Percentiles rank a stretch among this genome's conserved stretches.
Conservation (phyloP, 495 filamentous ascomycete genomes). For the Penicillium chermesinum region DNA sequence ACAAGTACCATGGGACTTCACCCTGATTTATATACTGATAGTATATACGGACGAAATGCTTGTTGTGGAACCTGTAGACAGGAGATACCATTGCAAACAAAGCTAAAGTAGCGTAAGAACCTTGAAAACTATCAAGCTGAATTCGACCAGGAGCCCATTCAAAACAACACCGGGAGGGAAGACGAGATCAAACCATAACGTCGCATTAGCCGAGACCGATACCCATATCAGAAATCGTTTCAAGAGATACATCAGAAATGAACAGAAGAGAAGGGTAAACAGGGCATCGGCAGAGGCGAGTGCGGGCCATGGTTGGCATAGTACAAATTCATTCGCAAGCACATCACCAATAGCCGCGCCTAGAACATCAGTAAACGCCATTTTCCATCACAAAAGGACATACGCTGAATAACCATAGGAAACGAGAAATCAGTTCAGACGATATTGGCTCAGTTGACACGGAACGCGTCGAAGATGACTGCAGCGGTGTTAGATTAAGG, state of each 20-base stretch:
- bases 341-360: constrained; percentile 7
- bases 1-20: too few species aligned
- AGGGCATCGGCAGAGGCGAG: not conserved
- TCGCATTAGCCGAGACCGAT: not conserved
- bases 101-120: too few species aligned
- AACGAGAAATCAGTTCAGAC: constrained; percentile 17
- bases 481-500: constrained; percentile 7
- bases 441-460: constrained; percentile 36
- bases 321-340: constrained; percentile 3
- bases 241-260: constrained; percentile 13
- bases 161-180: not conserved
- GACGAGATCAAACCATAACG: not conserved
- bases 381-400: constrained; percentile 30
- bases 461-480: constrained; percentile 48
- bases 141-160: not conserved
- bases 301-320: not conserved
- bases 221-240: constrained; percentile 1
- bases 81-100: too few species aligned
- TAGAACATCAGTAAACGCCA: constrained; percentile 16
- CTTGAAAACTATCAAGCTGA: too few species aligned
- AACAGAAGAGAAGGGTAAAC: not conserved
- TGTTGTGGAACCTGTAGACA: too few species aligned
- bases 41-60: too few species aligned
- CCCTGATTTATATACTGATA: too few species aligned
- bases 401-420: constrained; percentile 35